A percentile compares a stretch with the other conserved stretches of the same genome.
Evolutionary conservation across 805 yeast species (phyloP).

Genomic region (Nakazawaea anatomiae): DNA sequence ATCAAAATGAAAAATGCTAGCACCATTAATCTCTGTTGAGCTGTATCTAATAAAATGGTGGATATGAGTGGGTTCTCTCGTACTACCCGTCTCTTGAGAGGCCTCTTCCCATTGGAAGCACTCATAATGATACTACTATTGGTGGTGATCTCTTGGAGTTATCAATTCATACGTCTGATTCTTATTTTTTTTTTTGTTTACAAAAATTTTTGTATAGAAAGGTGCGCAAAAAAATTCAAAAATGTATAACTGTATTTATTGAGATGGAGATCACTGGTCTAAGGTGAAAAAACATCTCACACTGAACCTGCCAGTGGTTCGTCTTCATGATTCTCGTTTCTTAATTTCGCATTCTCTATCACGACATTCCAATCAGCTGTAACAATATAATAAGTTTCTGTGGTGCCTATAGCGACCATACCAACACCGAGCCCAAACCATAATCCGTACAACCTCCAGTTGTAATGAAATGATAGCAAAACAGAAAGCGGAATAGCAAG

Average conservation of each 20-base stretch:
- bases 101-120: neutral
- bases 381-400: slow-evolving; percentile 41
- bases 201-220: neutral
- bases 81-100: neutral
- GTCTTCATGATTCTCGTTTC: slow-evolving; percentile 21
- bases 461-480: slow-evolving; percentile 44
- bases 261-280: too few species aligned
- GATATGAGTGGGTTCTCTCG: slow-evolving; percentile 48
- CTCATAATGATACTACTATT: neutral
- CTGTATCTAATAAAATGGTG: slow-evolving; percentile 57
- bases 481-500: slow-evolving; percentile 67
- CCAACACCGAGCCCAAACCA: slow-evolving; percentile 76
- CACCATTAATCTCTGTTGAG: slow-evolving; percentile 68
- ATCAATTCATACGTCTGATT: neutral
- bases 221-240: too few species aligned
- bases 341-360: slow-evolving; percentile 22
- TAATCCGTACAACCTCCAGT: slow-evolving; percentile 51
- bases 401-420: slow-evolving; percentile 43
- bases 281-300: too few species aligned
- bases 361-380: slow-evolving; percentile 50
- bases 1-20: slow-evolving; percentile 62
- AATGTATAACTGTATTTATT: too few species aligned
- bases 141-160: neutral
- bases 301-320: too few species aligned
- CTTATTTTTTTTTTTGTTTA: neutral